Base-by-base conservation (phyloP, 257 asterid genomes). In the Rhazya stricta region DNA sequence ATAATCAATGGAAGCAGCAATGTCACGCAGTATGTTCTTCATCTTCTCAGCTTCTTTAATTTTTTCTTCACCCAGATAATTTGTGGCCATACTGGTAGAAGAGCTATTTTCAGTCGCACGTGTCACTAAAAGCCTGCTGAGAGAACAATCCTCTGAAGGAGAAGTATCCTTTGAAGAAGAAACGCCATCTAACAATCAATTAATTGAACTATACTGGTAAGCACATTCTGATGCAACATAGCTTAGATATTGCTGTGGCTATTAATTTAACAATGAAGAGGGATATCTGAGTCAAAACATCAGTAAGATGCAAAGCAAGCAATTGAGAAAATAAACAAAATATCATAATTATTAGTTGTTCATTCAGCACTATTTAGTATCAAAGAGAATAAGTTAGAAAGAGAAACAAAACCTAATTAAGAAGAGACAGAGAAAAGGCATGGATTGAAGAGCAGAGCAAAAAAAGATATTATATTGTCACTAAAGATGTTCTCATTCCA, bases 41-140 rank as follows among this genome's bases (percentile, higher is more conserved):
- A 83, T 57, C 80, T 72, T 84, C 84, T 83, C 85, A 78, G 80
- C 84, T 76, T 79, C 85, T 74, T 77, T 80, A 56, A 77, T 83
- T 77, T 85, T 74, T 58, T 78, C 86, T 69, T 76, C 90, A 75
- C 80, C 88, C 21, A 70, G 71, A 79, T 67, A 76, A 78, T 78
- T 78, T 61, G 74, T 63, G 57, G 63, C 50, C 76, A 78, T 74
- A 74, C 82, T 77, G 56, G 82, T 75, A 53, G 87, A 75, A 76
- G 88, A 88, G 88, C 91, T 84, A 83, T 89, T 82, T 79, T 90
- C 96, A 74, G 96, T 86, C 74, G 96, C 94, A 63, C 94, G 96
- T 15, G 87, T 89, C 85, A 86, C 96, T 76, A 89, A 48, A 76
- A 89, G 92, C 79, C 91, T 91, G 83, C 88, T 85, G 68, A 90